Conservation (phyloP, 805 yeast species). For the Wickerhamiella hasegawae region DNA sequence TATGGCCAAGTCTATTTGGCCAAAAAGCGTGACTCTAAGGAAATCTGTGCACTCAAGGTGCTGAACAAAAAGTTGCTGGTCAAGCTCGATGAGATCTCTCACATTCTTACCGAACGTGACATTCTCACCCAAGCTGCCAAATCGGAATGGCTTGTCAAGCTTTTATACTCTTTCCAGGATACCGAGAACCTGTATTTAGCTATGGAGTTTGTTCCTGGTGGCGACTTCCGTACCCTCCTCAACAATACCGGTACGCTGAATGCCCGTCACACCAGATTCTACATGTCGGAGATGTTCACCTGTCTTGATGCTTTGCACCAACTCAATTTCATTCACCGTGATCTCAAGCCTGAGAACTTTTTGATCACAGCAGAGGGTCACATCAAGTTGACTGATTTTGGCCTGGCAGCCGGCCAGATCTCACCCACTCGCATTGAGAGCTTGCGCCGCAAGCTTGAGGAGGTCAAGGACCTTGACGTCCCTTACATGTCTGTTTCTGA, state of each 20-base stretch:
- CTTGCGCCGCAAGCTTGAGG: slow-evolving; percentile 51
- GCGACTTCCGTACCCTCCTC: slow-evolving; percentile 87
- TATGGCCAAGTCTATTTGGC: slow-evolving; percentile 98
- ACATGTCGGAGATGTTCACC: slow-evolving; percentile 89
- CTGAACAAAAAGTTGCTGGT: slow-evolving; percentile 73
- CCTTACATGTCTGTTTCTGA: slow-evolving; percentile 64
- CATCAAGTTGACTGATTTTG: slow-evolving; percentile 88
- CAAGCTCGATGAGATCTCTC: slow-evolving; percentile 88
- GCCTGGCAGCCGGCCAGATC: slow-evolving; percentile 91
- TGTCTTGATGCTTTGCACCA: slow-evolving; percentile 88
- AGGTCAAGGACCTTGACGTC: slow-evolving; percentile 61
- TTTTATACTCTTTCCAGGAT: slow-evolving; percentile 91
- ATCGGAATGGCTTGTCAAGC: slow-evolving; percentile 88
- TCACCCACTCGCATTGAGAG: slow-evolving; percentile 86
- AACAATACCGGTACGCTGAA: slow-evolving; percentile 85
- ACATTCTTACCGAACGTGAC: slow-evolving; percentile 90
- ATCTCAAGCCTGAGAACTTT: slow-evolving; percentile 88
- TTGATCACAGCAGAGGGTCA: slow-evolving; percentile 82
- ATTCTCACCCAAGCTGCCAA: slow-evolving; percentile 81
- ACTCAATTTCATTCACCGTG: slow-evolving; percentile 92
- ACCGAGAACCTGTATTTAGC: slow-evolving; percentile 79
- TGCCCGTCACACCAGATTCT: slow-evolving; percentile 92
- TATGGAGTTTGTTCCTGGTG: slow-evolving; percentile 99
- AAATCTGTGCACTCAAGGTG: slow-evolving; percentile 87
- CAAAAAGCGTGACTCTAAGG: slow-evolving; percentile 82